Evolutionary conservation across 805 yeast genomes (phyloP).

Genomic region (Candida silvicultrix): DNA sequence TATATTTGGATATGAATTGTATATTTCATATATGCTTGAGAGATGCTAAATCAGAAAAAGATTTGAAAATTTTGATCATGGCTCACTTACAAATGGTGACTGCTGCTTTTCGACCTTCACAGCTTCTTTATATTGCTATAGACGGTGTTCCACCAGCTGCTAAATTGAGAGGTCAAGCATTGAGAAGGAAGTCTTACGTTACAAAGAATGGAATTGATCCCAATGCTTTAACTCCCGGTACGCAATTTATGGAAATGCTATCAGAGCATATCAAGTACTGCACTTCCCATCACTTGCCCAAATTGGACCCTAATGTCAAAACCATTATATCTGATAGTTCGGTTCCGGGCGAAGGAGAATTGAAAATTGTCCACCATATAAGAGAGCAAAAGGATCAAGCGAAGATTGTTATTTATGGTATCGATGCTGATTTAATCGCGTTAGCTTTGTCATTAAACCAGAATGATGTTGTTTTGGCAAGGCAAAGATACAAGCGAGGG

Average conservation of each 20-base stretch:
- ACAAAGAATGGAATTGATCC: slow-evolving; percentile 74
- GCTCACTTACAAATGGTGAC: slow-evolving; percentile 83
- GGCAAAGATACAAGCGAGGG: background rate
- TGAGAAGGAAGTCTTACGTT: slow-evolving; percentile 86
- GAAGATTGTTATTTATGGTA: slow-evolving; percentile 84
- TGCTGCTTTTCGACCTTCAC: slow-evolving; percentile 65
- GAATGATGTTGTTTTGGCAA: background rate
- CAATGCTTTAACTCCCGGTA: slow-evolving; percentile 90
- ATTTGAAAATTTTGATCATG: slow-evolving; percentile 73
- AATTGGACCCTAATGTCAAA: slow-evolving; percentile 59
- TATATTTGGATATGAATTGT: slow-evolving; percentile 92
- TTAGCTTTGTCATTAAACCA: background rate
- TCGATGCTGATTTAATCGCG: slow-evolving; percentile 87
- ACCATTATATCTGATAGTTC: slow-evolving; percentile 80
- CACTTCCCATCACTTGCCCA: slow-evolving; percentile 44
- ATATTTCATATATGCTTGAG: slow-evolving; percentile 87
- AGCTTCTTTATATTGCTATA: slow-evolving; percentile 82
- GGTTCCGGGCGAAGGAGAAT: slow-evolving; percentile 98
- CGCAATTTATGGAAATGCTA: slow-evolving; percentile 82
- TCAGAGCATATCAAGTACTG: slow-evolving; percentile 68
- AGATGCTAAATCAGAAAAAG: slow-evolving; percentile 51
- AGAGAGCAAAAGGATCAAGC: slow-evolving; percentile 43
- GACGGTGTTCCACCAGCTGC: slow-evolving; percentile 98
- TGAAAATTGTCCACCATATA: slow-evolving; percentile 85
- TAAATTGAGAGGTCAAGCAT: slow-evolving; percentile 90